Percentiles rank a stretch among this genome's conserved stretches.
These are phyloP conservation scores for Sanghuangporus baumii DNA, from an alignment of 1,284 basidiomycete species.

Conservation along the genomic window DNA sequence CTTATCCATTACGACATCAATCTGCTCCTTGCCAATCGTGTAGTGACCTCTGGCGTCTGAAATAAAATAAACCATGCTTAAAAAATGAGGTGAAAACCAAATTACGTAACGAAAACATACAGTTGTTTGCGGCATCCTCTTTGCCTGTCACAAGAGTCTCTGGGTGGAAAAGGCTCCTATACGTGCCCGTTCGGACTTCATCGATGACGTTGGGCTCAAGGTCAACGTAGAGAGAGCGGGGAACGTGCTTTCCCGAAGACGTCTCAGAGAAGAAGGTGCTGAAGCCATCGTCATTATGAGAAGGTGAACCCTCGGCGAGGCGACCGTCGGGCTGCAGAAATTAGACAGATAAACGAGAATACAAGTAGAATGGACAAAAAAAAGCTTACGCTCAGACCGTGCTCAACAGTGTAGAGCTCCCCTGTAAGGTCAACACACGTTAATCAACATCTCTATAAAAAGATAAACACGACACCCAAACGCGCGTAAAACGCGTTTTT, in stretches of 20 bases:
- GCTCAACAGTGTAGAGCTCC: slow-evolving; percentile 99
- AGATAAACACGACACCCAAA: slow-evolving; percentile 30
- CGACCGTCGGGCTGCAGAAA: slow-evolving; percentile 81
- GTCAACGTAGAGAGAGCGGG: slow-evolving; percentile 96
- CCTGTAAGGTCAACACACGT: slow-evolving; percentile 39
- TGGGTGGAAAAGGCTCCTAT: slow-evolving; percentile 95
- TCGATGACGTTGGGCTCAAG: slow-evolving; percentile 96
- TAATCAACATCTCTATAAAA: slow-evolving; percentile 21
- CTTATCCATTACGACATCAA: slow-evolving; percentile 92
- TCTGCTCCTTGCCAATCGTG: slow-evolving; percentile 95
- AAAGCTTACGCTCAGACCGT: slow-evolving; percentile 78
- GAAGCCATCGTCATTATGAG: slow-evolving; percentile 84
- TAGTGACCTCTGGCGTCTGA: slow-evolving; percentile 96
- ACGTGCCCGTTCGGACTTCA: slow-evolving; percentile 92
- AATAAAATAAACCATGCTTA: slow-evolving; percentile 11
- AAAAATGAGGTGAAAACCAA: background rate
- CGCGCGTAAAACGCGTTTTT: slow-evolving; percentile 25
- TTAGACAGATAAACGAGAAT: background rate
- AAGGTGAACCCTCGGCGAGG: slow-evolving; percentile 69
- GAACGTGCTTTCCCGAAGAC: slow-evolving; percentile 93
- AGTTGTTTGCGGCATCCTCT: slow-evolving; percentile 99
- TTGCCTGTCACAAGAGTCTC: slow-evolving; percentile 99
- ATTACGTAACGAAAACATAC: slow-evolving; percentile 40
- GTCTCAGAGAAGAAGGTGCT: slow-evolving; percentile 95
- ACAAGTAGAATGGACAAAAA: slow-evolving; percentile 5